Base-by-base conservation (phyloP, 2,329 filamentous ascomycete species). In the Periconia sp. region DNA sequence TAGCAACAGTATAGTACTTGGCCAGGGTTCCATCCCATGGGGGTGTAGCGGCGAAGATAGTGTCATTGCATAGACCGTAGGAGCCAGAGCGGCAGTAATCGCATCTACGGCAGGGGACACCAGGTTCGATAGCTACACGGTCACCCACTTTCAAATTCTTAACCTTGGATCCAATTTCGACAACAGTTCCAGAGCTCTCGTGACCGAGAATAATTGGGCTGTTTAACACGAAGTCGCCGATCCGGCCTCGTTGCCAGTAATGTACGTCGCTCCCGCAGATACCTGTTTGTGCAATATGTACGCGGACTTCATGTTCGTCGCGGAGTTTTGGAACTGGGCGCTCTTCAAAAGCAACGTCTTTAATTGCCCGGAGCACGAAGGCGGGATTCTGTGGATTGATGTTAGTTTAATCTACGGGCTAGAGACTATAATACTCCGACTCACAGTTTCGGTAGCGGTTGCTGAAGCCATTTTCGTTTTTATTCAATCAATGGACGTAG, bases 271-370 rank as follows among this genome's bases (percentile, higher is more conserved):
- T 88, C 42, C 88, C 88, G 73, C 88, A 92, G 72, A 92, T 90
- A 55, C 88, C 88, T 2, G 88, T 92, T 74, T 85, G 90, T 72
- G 87, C 87, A 60, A 92, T 78, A 61, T 86, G 84, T 48, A 92
- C 83, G 59, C 90, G 79, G 55, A 92, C 88, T 65, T 90, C 84
- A 37, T 75, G 42, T 8, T 42, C 33, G 4, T 55, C 43, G 35
- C 49, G 46, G 1, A 59, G 43, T 9, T 54, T 36, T 1, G 75
- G 75, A 5, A 72, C 61, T 1, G 70, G 59, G 0, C 73, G 69
- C 43, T 77, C 61, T 53, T 79, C 73, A 34, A 80, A 73, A 7
- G 63, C 61, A 36, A 77, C 71, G 21, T 74, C 64, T 48, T 76
- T 69, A 36, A 78, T 54, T 4, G 72, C 69, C 28, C 69, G 69